phyloP scores from a whole-genome alignment of 441 rosid genomes.

The Gossypium davidsonii region DNA sequence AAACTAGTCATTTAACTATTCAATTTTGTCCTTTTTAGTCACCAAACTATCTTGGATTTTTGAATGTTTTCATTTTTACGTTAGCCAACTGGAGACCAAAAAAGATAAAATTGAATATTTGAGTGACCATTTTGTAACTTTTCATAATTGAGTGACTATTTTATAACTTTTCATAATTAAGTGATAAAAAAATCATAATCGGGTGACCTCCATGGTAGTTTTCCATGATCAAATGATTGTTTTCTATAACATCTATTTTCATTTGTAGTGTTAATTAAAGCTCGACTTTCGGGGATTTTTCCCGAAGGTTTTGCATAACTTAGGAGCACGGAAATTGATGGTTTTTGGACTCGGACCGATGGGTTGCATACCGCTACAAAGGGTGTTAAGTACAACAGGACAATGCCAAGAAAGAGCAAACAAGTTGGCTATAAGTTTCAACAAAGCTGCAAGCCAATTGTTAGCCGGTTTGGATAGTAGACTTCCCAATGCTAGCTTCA shows the following conservation, averaged over 20 bases:
- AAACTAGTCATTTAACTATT: no score
- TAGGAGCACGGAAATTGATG: conserved; percentile 71
- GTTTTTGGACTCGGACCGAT: conserved; percentile 87
- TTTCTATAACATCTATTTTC: not conserved
- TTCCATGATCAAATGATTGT: not conserved
- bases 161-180: no score
- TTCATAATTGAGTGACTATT: no score
- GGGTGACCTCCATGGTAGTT: no score
- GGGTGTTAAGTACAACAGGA: conserved; percentile 58
- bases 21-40: no score
- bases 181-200: no score
- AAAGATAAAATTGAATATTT: no score
- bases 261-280: not conserved
- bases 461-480: conserved; percentile 26
- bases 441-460: conserved; percentile 48
- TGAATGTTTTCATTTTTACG: no score
- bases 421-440: conserved; percentile 62
- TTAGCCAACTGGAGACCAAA: no score
- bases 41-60: no score
- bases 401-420: conserved; percentile 65
- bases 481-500: conserved; percentile 55
- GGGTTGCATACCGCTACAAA: conserved; percentile 96
- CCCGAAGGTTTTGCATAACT: conserved; percentile 37
- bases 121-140: no score
- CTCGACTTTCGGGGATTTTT: not conserved